Evolutionary conservation across 1,284 basidiomycete species (phyloP), one percentile per base, ranked within the genome.

Genomic region (Kwoniella shivajii): DNA sequence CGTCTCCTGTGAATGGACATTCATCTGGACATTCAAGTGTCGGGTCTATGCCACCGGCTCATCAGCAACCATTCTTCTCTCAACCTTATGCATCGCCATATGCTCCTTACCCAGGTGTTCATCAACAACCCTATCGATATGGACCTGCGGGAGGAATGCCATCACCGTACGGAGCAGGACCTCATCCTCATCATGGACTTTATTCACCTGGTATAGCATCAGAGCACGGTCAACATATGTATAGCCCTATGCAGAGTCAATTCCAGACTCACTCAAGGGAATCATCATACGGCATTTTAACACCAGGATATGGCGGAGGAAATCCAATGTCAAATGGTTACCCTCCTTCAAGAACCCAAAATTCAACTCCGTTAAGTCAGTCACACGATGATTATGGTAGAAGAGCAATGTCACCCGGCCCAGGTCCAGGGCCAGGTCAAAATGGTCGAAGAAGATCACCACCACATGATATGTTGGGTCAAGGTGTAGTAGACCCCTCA

Each of bases 1-100:
- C 74, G 6, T 76, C 74, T 14, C 74, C 74, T 2, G 70, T 69
- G 31, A 75, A 73, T 49, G 74, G 70, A 11, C 71, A 73, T 60
- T 67, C 72, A 29, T 61, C 65, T n/a, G 54, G 59, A 30, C 65
- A 66, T 41, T 65, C 65, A n/a, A 61, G 63, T 33, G 61, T 69
- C 18, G 56, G 58, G 33, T 69, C 67, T n/a, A 65, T 70, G 49
- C 62, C 60, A 1, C 57, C 60, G 11, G 65, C 63, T 37, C 72
- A 71, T 54, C 70, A 69, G 46, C 68, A 69, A 53, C 63, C 60
- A 10, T 74, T 69, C 57, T 73, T 65, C 52, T 61, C 63, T 34
- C 69, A 68, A 51, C 68, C 60, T 16, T 74, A 69, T 60, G 64
- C 65, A 16, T 67, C 73, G 7, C 56, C 63, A 46, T 71, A 70